These are phyloP conservation scores for Urostyla sp. DNA, from an alignment of 73 alveolate species.

Conservation along the genomic window DNA sequence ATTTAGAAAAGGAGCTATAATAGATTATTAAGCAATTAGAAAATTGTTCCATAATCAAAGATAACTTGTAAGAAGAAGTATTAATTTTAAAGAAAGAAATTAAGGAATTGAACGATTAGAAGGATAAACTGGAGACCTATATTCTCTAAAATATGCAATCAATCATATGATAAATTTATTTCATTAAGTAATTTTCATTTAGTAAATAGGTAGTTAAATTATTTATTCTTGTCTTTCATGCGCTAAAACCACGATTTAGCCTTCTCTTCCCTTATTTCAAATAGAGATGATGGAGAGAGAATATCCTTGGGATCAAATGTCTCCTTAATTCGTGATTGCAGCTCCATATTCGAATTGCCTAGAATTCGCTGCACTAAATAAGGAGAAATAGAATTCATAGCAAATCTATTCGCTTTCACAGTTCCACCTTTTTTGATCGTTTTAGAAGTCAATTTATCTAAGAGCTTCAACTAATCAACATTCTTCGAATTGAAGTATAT, in stretches of 20 bases:
- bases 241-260: constrained; percentile 18
- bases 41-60: constrained; percentile 5
- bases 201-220: constrained; percentile 12
- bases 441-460: constrained; percentile 36
- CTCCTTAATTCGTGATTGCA: constrained; percentile 33
- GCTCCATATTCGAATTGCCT: constrained; percentile 45
- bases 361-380: constrained; percentile 33
- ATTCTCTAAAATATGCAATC: constrained; percentile 15
- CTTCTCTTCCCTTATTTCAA: constrained; percentile 36
- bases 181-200: constrained; percentile 5
- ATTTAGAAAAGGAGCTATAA: constrained; percentile 35
- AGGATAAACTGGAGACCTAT: background rate
- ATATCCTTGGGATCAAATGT: constrained; percentile 48
- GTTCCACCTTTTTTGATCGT: constrained; percentile 49
- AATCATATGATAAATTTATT: background rate
- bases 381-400: constrained; percentile 31
- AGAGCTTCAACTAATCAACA: background rate
- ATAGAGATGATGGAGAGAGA: constrained; percentile 26
- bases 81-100: constrained; percentile 6
- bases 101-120: constrained; percentile 19
- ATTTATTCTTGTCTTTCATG: constrained; percentile 33
- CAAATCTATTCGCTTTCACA: constrained; percentile 33
- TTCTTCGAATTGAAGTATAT: constrained; percentile 31
- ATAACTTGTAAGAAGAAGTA: constrained; percentile 30
- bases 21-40: constrained; percentile 20